A percentile compares a stretch with the other conserved stretches of the same genome.
phyloP scores from a whole-genome alignment of 2,329 filamentous ascomycete species.

The Colletotrichum echinochloae region DNA sequence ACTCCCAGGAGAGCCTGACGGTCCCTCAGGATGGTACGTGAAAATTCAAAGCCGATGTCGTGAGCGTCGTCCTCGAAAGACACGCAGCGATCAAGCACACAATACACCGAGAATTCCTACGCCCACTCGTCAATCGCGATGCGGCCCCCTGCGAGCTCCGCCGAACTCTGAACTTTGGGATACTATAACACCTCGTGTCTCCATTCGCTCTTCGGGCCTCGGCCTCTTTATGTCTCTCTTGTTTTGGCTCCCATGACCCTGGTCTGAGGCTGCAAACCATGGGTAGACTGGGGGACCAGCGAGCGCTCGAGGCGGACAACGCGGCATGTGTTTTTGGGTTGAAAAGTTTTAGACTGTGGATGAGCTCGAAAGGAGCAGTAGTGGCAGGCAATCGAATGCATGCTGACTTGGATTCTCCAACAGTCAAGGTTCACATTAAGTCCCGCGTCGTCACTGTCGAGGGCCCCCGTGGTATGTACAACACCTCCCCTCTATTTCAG shows the following conservation, averaged over 20 bases:
- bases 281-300: conserved; percentile 15
- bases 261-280: neutral
- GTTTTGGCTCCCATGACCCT: neutral
- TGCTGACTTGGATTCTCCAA: conserved; percentile 54
- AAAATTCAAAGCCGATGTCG: conserved; percentile 43
- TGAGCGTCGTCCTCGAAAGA: conserved; percentile 12
- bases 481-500: conserved; percentile 5
- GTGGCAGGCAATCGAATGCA: conserved; percentile 43
- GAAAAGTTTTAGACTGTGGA: conserved; percentile 43
- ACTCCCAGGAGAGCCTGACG: conserved; percentile 94
- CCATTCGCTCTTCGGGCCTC: conserved; percentile 5
- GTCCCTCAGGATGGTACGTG: conserved; percentile 97
- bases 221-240: conserved; percentile 9
- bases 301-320: conserved; percentile 18
- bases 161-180: conserved; percentile 39
- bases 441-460: conserved; percentile 96
- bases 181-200: conserved; percentile 27
- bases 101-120: conserved; percentile 9
- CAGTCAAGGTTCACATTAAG: conserved; percentile 98
- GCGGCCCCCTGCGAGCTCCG: conserved; percentile 36
- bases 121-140: conserved; percentile 22
- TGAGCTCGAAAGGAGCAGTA: conserved; percentile 44
- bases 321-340: conserved; percentile 37
- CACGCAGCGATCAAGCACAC: conserved; percentile 17
- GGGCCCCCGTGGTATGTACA: conserved; percentile 84